A percentile compares a stretch with the other conserved stretches of the same genome.
phyloP scores from a whole-genome alignment of 345 rosid genomes.

The Camelina hispida region DNA sequence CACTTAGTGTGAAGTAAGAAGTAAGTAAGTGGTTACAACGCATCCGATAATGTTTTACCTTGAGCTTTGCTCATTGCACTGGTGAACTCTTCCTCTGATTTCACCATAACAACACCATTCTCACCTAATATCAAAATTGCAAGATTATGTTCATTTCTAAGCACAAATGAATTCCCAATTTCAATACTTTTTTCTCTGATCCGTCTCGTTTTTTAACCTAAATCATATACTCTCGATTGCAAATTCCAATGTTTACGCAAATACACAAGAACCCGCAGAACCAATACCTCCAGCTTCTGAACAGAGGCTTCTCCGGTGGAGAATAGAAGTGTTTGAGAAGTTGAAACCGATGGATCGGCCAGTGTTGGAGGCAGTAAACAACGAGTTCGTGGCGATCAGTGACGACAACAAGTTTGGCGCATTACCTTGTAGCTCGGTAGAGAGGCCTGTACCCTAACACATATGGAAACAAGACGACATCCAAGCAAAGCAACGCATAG shows the following conservation, averaged over 20 bases:
- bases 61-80: slow-evolving; percentile 53
- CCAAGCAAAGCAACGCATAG: too few relatives aligned
- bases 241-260: slow-evolving; percentile 1
- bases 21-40: too few relatives aligned
- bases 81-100: slow-evolving; percentile 61
- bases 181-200: not conserved
- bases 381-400: slow-evolving; percentile 12
- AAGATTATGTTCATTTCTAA: not conserved
- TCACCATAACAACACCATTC: slow-evolving; percentile 49
- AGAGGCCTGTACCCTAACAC: too few relatives aligned
- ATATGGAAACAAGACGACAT: too few relatives aligned
- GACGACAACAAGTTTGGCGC: slow-evolving; percentile 30
- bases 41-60: slow-evolving; percentile 45
- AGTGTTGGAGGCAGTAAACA: slow-evolving; percentile 5
- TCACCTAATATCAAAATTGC: slow-evolving; percentile 44
- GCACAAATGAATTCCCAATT: slow-evolving; percentile 4
- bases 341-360: not conserved
- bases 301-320: slow-evolving; percentile 34
- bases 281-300: slow-evolving; percentile 35
- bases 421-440: too few relatives aligned
- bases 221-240: not conserved
- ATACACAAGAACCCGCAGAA: not conserved
- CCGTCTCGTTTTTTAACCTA: not conserved
- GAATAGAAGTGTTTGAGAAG: slow-evolving; percentile 15
- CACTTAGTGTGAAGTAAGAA: too few relatives aligned